Conservation (phyloP, 2,329 filamentous ascomycete genomes). For the Fusarium drepaniforme region DNA sequence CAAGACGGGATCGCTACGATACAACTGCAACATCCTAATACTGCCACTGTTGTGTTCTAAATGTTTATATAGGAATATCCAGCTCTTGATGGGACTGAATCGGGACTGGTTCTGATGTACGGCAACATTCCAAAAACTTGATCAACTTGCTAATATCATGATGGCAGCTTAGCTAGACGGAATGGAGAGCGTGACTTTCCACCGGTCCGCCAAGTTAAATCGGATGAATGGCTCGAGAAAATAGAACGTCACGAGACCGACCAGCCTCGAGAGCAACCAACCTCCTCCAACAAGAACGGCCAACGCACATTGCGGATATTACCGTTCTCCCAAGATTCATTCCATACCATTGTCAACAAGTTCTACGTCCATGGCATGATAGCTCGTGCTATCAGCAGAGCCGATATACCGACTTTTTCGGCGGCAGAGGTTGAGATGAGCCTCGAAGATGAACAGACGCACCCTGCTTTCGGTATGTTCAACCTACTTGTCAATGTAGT, state of each 20-base stretch:
- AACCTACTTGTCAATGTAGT: background rate
- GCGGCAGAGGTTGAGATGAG: conserved; percentile 8
- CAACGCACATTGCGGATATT: background rate
- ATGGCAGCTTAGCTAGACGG: background rate
- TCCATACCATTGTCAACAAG: background rate
- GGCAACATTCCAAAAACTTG: rapidly evolving
- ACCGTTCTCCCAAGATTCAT: background rate
- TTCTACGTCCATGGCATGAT: conserved; percentile 9
- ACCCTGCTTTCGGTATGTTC: conserved; percentile 5
- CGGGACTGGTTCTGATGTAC: conserved; percentile 16
- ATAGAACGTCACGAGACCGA: background rate
- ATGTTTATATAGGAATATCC: background rate
- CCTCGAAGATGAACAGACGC: background rate
- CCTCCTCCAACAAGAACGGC: background rate
- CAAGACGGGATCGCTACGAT: background rate
- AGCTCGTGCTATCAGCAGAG: background rate
- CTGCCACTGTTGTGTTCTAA: rapidly evolving
- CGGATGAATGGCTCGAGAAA: background rate
- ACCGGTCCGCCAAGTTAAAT: background rate
- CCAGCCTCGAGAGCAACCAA: background rate
- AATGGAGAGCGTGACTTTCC: background rate
- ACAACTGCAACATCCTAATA: background rate
- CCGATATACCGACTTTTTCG: conserved; percentile 8
- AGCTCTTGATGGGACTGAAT: background rate
- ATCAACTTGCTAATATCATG: background rate